These are phyloP conservation scores for Massarina eburnea DNA, from an alignment of 2,329 filamentous ascomycete genomes.

Conservation along the genomic window DNA sequence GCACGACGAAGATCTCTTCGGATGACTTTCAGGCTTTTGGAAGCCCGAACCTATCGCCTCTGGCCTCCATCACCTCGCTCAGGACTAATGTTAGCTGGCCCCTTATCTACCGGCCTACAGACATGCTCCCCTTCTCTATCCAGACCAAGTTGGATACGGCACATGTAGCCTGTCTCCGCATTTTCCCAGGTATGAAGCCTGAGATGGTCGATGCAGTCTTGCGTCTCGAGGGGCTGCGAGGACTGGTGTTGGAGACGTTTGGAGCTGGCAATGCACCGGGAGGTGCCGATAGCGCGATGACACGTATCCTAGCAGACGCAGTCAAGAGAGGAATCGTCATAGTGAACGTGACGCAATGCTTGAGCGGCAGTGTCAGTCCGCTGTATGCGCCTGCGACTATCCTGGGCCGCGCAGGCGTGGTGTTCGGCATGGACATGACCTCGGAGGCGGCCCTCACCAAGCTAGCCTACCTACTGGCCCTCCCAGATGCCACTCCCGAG, in stretches of 20 bases:
- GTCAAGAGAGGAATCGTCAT: constrained; percentile 81
- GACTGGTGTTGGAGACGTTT: constrained; percentile 87
- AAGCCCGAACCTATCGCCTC: constrained; percentile 80
- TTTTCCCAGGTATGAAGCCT: constrained; percentile 92
- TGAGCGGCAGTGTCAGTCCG: constrained; percentile 48
- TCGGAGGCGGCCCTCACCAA: constrained; percentile 90
- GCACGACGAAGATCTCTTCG: constrained; percentile 84
- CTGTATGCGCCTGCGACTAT: constrained; percentile 57
- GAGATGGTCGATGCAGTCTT: constrained; percentile 89
- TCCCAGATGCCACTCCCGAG: constrained; percentile 62
- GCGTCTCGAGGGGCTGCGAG: constrained; percentile 71
- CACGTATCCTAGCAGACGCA: constrained; percentile 73
- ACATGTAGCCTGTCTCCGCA: constrained; percentile 85
- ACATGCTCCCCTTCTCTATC: constrained; percentile 72
- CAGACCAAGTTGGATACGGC: constrained; percentile 77
- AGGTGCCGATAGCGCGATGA: constrained; percentile 76
- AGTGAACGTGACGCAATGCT: constrained; percentile 90
- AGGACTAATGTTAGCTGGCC: constrained; percentile 82
- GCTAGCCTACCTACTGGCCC: constrained; percentile 78
- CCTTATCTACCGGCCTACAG: constrained; percentile 71
- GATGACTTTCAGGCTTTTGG: constrained; percentile 85
- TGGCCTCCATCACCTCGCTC: constrained; percentile 79
- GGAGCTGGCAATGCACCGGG: constrained; percentile 90
- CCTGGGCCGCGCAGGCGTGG: constrained; percentile 79
- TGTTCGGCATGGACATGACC: constrained; percentile 86